These are phyloP conservation scores for Pseudonitzschia delicatissima DNA, from an alignment of 108 stramenopile species.

Conservation along the genomic window DNA sequence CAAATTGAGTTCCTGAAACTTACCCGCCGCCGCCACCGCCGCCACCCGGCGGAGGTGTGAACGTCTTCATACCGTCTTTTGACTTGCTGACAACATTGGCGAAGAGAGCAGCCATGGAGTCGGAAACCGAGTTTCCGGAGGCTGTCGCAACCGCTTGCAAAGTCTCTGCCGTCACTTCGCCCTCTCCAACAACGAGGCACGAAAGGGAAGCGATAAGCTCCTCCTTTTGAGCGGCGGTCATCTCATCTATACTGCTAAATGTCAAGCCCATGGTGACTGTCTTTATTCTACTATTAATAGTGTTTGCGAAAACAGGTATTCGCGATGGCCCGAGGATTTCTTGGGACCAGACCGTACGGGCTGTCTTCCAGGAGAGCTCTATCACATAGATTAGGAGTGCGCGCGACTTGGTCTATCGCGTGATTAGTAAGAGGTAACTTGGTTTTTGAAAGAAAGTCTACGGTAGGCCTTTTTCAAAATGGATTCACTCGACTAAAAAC, in stretches of 20 bases:
- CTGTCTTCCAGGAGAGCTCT: too few relatives aligned
- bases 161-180: conserved; percentile 59
- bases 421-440: conserved; percentile 8
- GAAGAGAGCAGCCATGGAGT: conserved; percentile 67
- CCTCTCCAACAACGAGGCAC: conserved; percentile 56
- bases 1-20: neutral
- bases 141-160: conserved; percentile 66
- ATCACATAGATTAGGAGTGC: too few relatives aligned
- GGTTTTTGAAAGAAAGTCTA: too few relatives aligned
- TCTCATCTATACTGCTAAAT: conserved; percentile 57
- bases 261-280: conserved; percentile 52
- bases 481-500: neutral
- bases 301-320: too few relatives aligned
- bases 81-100: conserved; percentile 48
- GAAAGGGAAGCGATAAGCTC: conserved; percentile 84
- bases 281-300: neutral
- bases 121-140: conserved; percentile 61
- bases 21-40: conserved; percentile 66
- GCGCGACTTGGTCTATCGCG: too few relatives aligned
- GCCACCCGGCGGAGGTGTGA: conserved; percentile 50
- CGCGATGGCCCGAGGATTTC: too few relatives aligned
- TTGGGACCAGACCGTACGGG: too few relatives aligned
- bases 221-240: conserved; percentile 71
- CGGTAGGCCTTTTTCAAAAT: too few relatives aligned
- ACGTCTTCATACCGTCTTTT: conserved; percentile 38